Evolutionary conservation across 495 filamentous ascomycete species (phyloP), one percentile per base, ranked within the genome.

Genomic region (Aspergillus egyptiacus): DNA sequence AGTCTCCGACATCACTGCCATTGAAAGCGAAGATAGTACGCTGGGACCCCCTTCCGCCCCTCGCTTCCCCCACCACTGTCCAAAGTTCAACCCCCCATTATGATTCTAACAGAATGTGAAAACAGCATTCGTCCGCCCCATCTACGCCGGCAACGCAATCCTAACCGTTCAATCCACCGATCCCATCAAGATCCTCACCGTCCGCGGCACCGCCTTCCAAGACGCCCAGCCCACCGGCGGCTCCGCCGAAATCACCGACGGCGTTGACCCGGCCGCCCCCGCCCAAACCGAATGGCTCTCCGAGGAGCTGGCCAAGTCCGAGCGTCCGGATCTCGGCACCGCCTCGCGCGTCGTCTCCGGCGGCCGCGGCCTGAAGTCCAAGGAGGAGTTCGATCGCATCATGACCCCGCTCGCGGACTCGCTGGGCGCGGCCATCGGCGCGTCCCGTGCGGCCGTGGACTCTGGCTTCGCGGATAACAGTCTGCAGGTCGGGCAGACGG

Each of bases 401-500:
- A 97, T 98, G 75, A 75, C 85, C 20, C 90, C 94, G 11, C 74
- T 98, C 20, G 93, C 93, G 13, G 93, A 98, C 63, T 79, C 87
- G 2, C 76, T 98, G 8, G 90, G 90, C 22, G 93, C 93, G 6
- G 93, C 93, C 10, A 87, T 98, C 53, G 93, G 93, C 58, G 93
- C 93, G 28, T 94, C 88, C 24, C 82, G 93, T 55, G 93, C 93
- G 11, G 93, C 93, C 3, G 94, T 98, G 11, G 93, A 98, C 72
- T 91, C 88, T 53, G 93, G 93, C 10, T 98, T 96, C 60, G 94
- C 94, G n/a, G 93, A 98, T 69, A 98, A 98, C 80, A 95, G 88
- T 71, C 71, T 98, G 61, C 93, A 98, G 71, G 89, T 98, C 53
- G 93, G 93, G 9, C 93, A 98, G 72, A 98, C 93, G 6, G 93